phyloP scores from a whole-genome alignment of 495 filamentous ascomycete genomes.

The Penicillium manginii region DNA sequence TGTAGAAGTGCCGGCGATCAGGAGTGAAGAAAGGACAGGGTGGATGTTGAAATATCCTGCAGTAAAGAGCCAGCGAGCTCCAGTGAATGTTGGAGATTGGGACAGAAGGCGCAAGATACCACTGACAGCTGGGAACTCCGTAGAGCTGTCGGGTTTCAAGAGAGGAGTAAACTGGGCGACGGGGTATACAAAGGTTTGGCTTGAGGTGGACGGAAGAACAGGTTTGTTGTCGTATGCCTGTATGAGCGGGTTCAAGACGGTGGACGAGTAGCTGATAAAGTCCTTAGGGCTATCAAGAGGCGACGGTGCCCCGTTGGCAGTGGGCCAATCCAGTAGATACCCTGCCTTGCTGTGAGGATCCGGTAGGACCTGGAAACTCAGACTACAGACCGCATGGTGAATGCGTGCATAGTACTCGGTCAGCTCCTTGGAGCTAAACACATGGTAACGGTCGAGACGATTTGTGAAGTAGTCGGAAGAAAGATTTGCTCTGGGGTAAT shows the following conservation, averaged over 20 bases:
- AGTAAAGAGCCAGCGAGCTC: constrained; percentile 89
- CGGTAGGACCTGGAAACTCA: constrained; percentile 81
- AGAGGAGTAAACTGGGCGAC: constrained; percentile 82
- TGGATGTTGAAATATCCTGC: constrained; percentile 98
- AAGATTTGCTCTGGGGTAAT: constrained; percentile 71
- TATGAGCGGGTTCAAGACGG: constrained; percentile 67
- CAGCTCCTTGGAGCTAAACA: constrained; percentile 78
- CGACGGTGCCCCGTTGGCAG: constrained; percentile 67
- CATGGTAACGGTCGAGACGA: constrained; percentile 90
- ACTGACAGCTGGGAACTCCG: constrained; percentile 81
- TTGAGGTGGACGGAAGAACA: constrained; percentile 31
- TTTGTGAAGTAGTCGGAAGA: constrained; percentile 96
- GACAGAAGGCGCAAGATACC: constrained; percentile 71
- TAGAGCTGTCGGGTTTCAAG: constrained; percentile 76
- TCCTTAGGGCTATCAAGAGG: constrained; percentile 69
- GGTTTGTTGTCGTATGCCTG: constrained; percentile 44
- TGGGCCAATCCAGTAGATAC: constrained; percentile 80
- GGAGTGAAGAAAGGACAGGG: constrained; percentile 72
- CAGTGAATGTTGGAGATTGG: constrained; percentile 55
- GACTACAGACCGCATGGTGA: constrained; percentile 72
- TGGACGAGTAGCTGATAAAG: constrained; percentile 71
- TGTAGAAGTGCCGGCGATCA: constrained; percentile 63
- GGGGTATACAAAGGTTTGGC: constrained; percentile 81
- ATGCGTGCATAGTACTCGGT: constrained; percentile 82
- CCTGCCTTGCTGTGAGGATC: constrained; percentile 57